Base-by-base conservation (phyloP, 2,329 filamentous ascomycete genomes). In the Leptographium lundbergii region DNA sequence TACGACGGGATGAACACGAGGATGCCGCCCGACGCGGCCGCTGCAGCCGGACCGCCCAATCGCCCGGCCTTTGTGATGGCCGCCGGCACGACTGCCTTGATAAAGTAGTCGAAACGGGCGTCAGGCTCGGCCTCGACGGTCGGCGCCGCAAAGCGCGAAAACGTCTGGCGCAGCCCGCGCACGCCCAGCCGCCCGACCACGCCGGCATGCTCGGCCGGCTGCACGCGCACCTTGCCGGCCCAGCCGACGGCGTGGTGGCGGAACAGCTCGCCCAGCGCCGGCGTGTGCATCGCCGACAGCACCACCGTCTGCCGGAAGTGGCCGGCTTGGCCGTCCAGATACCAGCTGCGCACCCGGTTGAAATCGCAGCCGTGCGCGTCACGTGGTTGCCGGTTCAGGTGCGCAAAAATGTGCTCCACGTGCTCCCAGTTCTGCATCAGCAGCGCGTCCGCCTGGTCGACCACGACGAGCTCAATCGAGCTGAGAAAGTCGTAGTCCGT, bases 381-480 rank as follows among this genome's bases (percentile, higher is more conserved):
- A 67, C 87, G 89, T 45, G 94, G 92, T 67, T 95, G 89, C 25
- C 88, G 78, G 70, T 99, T 99, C 62, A 99, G 81, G 70, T 96
- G 89, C 63, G 89, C 85, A 68, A 97, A 91, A 66, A 96, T 88
- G 69, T 88, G 89, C 70, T 95, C 89, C 61, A 96, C 82, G 69
- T 99, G 92, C 67, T 96, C 91, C 91, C 92, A 97, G 70, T 96
- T 97, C 71, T 99, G 94, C 91, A 96, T 96, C 10, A 95, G 81
- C 50, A 96, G 81, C 0, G 91, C 91, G 71, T 97, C 91, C 14
- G 90, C 87, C 72, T 97, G 91, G 70, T 99, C 94, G 61, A 96
- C 79, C 54, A 97, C 79, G 36, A 94, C 85, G 57, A 99, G 73
- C 72, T 99, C 94, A 66, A 99, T 89, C 1, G 92, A 97, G 60